phyloP scores from a whole-genome alignment of 2,329 filamentous ascomycete species.

The Exophiala calicioides region DNA sequence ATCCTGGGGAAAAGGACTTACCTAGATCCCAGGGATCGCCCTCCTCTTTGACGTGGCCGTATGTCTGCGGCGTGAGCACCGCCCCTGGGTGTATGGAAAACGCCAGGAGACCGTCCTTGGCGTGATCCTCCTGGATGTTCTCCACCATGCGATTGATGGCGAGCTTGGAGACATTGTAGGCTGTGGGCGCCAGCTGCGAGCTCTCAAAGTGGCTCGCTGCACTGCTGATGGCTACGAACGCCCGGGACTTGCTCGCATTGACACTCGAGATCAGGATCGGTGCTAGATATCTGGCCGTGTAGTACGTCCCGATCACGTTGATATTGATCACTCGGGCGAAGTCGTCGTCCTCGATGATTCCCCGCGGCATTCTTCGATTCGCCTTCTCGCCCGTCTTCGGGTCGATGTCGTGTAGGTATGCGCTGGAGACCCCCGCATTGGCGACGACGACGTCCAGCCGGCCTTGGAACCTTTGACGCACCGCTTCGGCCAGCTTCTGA shows the following conservation, averaged over 20 bases:
- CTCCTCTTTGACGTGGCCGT: no score
- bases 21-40: no score
- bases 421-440: slow-evolving; percentile 70
- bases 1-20: no score
- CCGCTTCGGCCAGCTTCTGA: background rate
- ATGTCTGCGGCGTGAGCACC: slow-evolving; percentile 40
- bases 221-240: background rate
- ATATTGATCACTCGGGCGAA: background rate
- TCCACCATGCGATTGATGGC: background rate
- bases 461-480: slow-evolving; percentile 40
- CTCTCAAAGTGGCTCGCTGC: background rate
- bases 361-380: background rate
- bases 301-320: background rate
- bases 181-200: background rate
- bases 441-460: slow-evolving; percentile 77
- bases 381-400: background rate
- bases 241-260: background rate
- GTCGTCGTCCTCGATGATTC: background rate
- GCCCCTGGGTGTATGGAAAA: background rate
- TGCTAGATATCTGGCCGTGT: background rate
- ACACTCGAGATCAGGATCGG: background rate
- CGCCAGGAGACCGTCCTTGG: background rate
- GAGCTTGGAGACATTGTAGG: background rate
- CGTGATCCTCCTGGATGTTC: background rate
- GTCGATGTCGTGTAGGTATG: background rate